phyloP scores from a whole-genome alignment of 495 filamentous ascomycete genomes.

The Glonium stellatum region DNA sequence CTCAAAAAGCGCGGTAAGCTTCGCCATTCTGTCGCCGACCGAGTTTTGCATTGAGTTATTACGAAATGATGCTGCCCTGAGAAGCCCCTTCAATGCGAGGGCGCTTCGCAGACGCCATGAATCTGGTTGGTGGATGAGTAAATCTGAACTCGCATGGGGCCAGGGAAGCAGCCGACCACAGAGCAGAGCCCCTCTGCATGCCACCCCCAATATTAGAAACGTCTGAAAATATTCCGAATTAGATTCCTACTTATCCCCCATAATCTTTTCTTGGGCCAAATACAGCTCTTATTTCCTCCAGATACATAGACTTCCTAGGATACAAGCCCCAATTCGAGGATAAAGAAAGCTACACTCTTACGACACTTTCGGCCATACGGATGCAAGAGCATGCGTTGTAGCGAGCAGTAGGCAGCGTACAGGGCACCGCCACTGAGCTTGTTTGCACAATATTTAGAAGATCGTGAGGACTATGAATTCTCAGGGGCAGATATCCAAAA shows the following conservation, averaged over 20 bases:
- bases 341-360: neutral
- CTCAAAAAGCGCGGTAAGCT: neutral
- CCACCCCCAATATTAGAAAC: neutral
- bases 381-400: neutral
- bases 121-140: neutral
- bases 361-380: neutral
- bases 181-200: conserved; percentile 5
- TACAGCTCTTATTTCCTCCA: neutral
- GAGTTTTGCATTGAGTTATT: neutral
- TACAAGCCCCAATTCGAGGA: neutral
- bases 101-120: neutral
- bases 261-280: neutral
- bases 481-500: too few species aligned
- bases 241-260: neutral
- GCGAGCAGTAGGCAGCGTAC: neutral
- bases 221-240: neutral
- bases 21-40: neutral
- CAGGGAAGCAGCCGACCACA: neutral
- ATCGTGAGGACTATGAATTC: too few species aligned
- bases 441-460: too few species aligned
- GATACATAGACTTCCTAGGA: neutral
- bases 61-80: neutral
- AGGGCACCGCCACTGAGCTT: neutral
- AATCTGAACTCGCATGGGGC: neutral
- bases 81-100: neutral